A percentile compares a stretch with the other conserved stretches of the same genome.
phyloP scores from a whole-genome alignment of 331 rosid species.

The Pyracantha coccinea region DNA sequence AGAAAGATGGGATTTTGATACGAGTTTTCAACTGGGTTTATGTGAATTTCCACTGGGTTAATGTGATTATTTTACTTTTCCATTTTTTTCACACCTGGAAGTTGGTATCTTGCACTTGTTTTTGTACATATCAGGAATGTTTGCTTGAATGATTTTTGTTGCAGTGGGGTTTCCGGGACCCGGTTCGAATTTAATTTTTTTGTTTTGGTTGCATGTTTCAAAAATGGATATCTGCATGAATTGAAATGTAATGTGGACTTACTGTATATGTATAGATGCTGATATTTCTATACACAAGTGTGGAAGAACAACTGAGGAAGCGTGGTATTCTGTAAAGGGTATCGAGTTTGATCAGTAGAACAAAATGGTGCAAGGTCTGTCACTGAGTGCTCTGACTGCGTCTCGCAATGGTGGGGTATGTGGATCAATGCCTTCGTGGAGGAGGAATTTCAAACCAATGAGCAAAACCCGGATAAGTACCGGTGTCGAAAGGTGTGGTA shows the following conservation, averaged over 20 bases:
- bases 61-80: not conserved
- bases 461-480: conserved; percentile 27
- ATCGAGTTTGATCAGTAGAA: not conserved
- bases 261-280: not conserved
- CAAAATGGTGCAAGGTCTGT: conserved; percentile 56
- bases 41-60: not conserved
- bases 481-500: conserved; percentile 18
- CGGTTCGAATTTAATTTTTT: not conserved
- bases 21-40: not conserved
- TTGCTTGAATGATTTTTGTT: not conserved
- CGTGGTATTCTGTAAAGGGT: not conserved
- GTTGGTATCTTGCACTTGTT: not conserved
- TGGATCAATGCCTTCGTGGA: conserved; percentile 42
- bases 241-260: not conserved
- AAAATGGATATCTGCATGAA: not conserved
- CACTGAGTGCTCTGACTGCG: conserved; percentile 46
- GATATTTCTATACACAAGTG: not conserved
- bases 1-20: conserved; percentile 4
- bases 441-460: conserved; percentile 32
- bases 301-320: not conserved
- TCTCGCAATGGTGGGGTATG: conserved; percentile 31
- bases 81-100: not conserved
- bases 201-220: not conserved
- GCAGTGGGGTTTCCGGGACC: not conserved
- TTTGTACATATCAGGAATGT: not conserved